Conservation (phyloP, 164 flowering plant genomes). For the Dillenia suffruticosa region DNA sequence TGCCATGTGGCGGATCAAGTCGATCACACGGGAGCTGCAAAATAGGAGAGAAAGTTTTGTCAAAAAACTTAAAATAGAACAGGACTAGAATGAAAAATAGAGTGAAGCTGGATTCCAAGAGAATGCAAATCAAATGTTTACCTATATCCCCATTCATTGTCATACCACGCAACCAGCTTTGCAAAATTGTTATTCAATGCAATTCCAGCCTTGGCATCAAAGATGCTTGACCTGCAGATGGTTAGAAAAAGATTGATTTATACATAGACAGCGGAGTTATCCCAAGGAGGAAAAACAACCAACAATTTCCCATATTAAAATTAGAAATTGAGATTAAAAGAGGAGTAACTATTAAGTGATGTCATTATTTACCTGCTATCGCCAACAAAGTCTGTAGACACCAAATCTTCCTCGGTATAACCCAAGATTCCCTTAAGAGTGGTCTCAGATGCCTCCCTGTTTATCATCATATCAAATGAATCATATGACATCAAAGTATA, state of each 20-base stretch:
- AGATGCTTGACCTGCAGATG: constrained; percentile 77
- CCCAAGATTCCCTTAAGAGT: constrained; percentile 84
- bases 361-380: constrained; percentile 56
- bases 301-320: neutral
- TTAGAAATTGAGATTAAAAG: neutral
- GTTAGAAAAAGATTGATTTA: no score
- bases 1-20: constrained; percentile 35
- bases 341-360: neutral
- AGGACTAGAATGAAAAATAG: neutral
- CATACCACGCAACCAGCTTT: constrained; percentile 89
- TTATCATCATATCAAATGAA: neutral
- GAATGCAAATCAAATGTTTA: constrained; percentile 11
- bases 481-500: neutral
- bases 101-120: no score
- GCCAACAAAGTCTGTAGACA: constrained; percentile 86
- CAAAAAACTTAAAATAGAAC: neutral
- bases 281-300: neutral
- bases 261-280: neutral
- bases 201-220: constrained; percentile 96
- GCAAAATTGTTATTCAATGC: constrained; percentile 73
- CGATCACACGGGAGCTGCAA: constrained; percentile 62
- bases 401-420: constrained; percentile 89
- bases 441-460: constrained; percentile 85
- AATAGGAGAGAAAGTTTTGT: neutral
- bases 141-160: constrained; percentile 97